Evolutionary conservation across 2,329 filamentous ascomycete genomes (phyloP).

Genomic region (Alternaria tenuissima): DNA sequence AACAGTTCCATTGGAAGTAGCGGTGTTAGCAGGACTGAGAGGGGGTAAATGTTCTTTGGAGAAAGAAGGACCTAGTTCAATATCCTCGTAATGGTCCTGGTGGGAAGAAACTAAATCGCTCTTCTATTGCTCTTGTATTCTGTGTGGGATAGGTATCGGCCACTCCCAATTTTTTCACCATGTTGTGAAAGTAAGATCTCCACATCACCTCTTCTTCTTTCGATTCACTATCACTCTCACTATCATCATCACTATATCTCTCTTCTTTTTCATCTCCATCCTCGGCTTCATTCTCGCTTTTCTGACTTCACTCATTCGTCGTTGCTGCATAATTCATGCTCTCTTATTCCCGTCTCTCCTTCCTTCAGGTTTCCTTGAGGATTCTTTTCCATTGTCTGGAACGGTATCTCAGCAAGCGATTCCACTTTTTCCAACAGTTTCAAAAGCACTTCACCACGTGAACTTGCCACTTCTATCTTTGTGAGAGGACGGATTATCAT

Average conservation of each 20-base stretch:
- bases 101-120: no score
- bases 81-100: background rate
- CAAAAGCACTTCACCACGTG: background rate
- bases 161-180: no score
- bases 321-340: no score
- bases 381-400: background rate
- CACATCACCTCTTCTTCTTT: no score
- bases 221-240: no score
- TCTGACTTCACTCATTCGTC: no score
- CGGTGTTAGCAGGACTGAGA: conserved; percentile 1
- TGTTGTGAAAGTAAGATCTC: no score
- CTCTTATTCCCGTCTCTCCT: no score
- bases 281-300: no score
- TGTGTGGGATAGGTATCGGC: background rate
- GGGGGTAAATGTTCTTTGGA: background rate
- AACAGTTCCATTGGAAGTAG: background rate
- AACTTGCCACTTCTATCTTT: background rate
- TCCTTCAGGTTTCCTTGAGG: no score
- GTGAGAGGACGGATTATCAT: background rate
- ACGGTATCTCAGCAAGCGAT: background rate
- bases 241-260: no score
- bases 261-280: no score
- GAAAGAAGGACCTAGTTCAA: background rate
- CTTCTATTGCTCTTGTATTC: background rate
- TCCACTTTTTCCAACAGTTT: background rate